Evolutionary conservation across 208 protist species (phyloP).

Genomic region (Zelonia costaricensis): DNA sequence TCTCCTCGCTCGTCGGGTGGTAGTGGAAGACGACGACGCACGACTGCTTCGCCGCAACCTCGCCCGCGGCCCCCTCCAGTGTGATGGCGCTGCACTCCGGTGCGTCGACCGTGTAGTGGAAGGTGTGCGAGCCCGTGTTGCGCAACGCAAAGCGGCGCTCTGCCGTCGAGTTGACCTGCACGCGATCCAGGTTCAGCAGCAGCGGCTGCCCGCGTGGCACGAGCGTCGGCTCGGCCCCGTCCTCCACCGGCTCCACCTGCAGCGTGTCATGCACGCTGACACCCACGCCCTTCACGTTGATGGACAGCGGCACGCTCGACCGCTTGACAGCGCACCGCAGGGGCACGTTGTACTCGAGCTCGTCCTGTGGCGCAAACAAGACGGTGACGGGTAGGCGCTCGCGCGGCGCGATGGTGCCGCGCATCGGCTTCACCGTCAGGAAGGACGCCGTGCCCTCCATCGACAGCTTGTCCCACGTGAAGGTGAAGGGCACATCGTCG

Average conservation of each 20-base stretch:
- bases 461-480: conserved; percentile 86
- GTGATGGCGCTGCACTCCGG: conserved; percentile 49
- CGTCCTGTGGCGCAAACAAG: conserved; percentile 86
- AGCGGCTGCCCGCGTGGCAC: conserved; percentile 42
- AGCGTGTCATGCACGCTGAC: conserved; percentile 91
- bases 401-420: conserved; percentile 79
- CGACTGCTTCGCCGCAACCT: conserved; percentile 67
- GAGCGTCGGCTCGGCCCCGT: conserved; percentile 29
- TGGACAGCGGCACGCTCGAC: conserved; percentile 86
- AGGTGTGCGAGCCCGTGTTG: conserved; percentile 91
- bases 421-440: conserved; percentile 77
- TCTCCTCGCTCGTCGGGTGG: conserved; percentile 72
- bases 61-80: conserved; percentile 63
- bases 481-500: conserved; percentile 93
- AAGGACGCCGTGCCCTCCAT: conserved; percentile 43
- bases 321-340: conserved; percentile 92
- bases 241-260: conserved; percentile 56
- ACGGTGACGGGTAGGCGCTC: conserved; percentile 77
- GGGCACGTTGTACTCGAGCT: conserved; percentile 94
- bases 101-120: conserved; percentile 82
- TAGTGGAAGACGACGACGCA: conserved; percentile 77
- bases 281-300: conserved; percentile 97
- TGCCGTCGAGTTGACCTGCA: conserved; percentile 91
- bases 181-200: conserved; percentile 88
- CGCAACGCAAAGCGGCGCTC: conserved; percentile 76